A percentile compares a stretch with the other conserved stretches of the same genome.
Conservation (phyloP, 2,329 filamentous ascomycete genomes). For the Stenocarpella maydis region DNA sequence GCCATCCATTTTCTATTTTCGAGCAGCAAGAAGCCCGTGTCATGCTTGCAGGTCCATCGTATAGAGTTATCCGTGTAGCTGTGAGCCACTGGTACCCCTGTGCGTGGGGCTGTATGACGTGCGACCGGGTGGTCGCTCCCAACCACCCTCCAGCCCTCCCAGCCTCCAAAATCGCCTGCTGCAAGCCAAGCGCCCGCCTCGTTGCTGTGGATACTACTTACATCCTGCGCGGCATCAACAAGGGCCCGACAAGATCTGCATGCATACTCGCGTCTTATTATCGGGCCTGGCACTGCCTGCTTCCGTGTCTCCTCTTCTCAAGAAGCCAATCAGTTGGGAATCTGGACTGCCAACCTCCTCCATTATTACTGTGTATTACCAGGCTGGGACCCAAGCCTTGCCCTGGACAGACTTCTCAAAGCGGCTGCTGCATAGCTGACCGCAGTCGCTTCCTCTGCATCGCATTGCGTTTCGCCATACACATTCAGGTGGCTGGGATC, state of each 20-base stretch:
- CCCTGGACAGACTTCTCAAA: background rate
- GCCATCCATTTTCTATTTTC: conserved; percentile 29
- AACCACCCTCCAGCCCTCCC: conserved; percentile 10
- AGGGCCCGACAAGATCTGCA: conserved; percentile 9
- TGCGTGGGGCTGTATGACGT: conserved; percentile 13
- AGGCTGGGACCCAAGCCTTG: conserved; percentile 9
- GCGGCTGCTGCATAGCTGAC: conserved; percentile 7
- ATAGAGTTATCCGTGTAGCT: conserved; percentile 19
- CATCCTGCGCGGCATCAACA: conserved; percentile 16
- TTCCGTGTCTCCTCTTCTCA: background rate
- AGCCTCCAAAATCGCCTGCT: conserved; percentile 16
- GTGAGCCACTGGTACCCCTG: background rate
- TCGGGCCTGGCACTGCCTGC: conserved; percentile 18
- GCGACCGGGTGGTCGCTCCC: conserved; percentile 4
- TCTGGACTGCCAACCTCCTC: conserved; percentile 10
- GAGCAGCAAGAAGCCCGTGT: conserved; percentile 10
- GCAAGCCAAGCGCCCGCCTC: conserved; percentile 8
- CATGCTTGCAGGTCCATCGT: conserved; percentile 7
- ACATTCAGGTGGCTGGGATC: conserved; percentile 16
- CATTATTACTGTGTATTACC: conserved; percentile 17
- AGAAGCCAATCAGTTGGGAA: conserved; percentile 18
- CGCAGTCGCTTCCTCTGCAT: conserved; percentile 10
- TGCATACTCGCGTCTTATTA: conserved; percentile 19
- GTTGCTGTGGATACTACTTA: conserved; percentile 27
- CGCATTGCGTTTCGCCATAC: conserved; percentile 3